These are phyloP conservation scores for Diaporthe ilicicola DNA, from an alignment of 2,329 filamentous ascomycete genomes.

Conservation along the genomic window DNA sequence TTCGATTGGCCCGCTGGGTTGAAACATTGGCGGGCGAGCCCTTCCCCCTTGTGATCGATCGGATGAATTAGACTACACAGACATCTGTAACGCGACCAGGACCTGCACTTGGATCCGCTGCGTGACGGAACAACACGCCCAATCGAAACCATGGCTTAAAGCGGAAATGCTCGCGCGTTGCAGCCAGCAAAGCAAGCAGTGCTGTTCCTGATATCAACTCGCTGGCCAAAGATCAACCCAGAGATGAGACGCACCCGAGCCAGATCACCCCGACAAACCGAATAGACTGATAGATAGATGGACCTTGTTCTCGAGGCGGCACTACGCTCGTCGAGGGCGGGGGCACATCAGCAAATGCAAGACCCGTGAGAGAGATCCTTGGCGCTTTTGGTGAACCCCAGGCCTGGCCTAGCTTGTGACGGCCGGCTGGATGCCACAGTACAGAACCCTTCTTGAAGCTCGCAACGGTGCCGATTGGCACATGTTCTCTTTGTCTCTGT, in stretches of 20 bases:
- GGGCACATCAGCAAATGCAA: too few relatives aligned
- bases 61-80: constrained; percentile 6
- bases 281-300: background rate
- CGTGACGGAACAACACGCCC: constrained; percentile 9
- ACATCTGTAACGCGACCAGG: background rate
- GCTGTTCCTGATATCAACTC: constrained; percentile 1
- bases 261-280: background rate
- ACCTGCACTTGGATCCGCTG: background rate
- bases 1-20: background rate
- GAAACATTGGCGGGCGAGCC: constrained; percentile 12
- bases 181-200: too few relatives aligned
- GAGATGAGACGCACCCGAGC: constrained; percentile 11
- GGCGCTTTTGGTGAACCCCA: background rate
- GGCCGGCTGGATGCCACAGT: background rate
- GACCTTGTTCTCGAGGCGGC: background rate
- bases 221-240: background rate
- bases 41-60: too few relatives aligned
- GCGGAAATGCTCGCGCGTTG: constrained; percentile 7
- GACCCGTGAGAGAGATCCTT: background rate
- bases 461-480: constrained; percentile 11
- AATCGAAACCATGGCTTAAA: constrained; percentile 18
- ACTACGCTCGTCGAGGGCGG: background rate
- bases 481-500: too few relatives aligned
- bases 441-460: background rate
- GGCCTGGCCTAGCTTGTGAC: constrained; percentile 1